phyloP scores from a whole-genome alignment of 805 yeast species.

The Kazachstania africana region DNA sequence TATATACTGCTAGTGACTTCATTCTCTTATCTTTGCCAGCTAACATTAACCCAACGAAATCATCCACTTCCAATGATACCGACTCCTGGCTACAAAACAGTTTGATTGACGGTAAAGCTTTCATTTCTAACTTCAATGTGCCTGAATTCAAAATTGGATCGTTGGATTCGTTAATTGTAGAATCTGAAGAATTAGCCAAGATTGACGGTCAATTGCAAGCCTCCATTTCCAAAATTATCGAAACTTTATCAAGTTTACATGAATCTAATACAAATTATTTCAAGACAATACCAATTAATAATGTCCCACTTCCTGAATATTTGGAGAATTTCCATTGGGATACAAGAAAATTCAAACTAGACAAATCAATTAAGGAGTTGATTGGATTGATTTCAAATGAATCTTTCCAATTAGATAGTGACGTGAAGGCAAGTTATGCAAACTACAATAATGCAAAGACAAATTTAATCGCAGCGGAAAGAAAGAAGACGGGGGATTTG shows the following conservation, averaged over 20 bases:
- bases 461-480: slow-evolving; percentile 74
- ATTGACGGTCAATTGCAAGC: slow-evolving; percentile 66
- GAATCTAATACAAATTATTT: slow-evolving; percentile 34
- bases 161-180: slow-evolving; percentile 78
- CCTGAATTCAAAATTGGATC: slow-evolving; percentile 93
- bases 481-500: slow-evolving; percentile 88
- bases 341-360: slow-evolving; percentile 72
- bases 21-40: slow-evolving; percentile 45
- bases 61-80: slow-evolving; percentile 29
- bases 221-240: slow-evolving; percentile 65
- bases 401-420: slow-evolving; percentile 72
- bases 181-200: slow-evolving; percentile 80
- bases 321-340: slow-evolving; percentile 80
- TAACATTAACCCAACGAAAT: slow-evolving; percentile 41
- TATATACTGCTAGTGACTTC: slow-evolving; percentile 25
- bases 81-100: slow-evolving; percentile 42
- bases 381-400: slow-evolving; percentile 61
- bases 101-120: slow-evolving; percentile 47
- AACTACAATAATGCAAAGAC: slow-evolving; percentile 74
- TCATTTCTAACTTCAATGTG: slow-evolving; percentile 44
- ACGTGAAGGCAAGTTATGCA: slow-evolving; percentile 65
- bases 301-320: slow-evolving; percentile 43
- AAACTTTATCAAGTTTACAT: slow-evolving; percentile 45
- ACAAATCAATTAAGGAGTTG: slow-evolving; percentile 69
- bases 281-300: slow-evolving; percentile 40